Conservation (phyloP, 2,329 filamentous ascomycete species). For the Metarhizium rileyi region DNA sequence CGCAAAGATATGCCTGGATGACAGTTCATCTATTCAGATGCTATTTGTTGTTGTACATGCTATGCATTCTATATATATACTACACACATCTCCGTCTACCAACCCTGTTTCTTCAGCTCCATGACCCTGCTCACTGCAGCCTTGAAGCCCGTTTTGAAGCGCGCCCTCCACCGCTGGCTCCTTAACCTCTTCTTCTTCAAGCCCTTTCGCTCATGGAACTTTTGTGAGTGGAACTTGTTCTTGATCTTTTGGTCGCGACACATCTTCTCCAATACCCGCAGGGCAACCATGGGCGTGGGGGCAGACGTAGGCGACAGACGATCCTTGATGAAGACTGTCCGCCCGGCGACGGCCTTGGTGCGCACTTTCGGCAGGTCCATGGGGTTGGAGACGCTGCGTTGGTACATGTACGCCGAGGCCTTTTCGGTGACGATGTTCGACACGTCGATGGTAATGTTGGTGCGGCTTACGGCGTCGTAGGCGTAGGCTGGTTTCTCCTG, state of each 20-base stretch:
- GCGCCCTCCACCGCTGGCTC: conserved; percentile 57
- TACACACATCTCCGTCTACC: conserved; percentile 37
- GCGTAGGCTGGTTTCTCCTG: conserved; percentile 6
- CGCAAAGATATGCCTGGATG: background rate
- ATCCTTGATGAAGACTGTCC: conserved; percentile 28
- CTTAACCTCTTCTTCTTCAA: conserved; percentile 67
- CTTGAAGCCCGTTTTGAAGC: conserved; percentile 61
- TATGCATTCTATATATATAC: background rate
- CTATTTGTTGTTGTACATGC: background rate
- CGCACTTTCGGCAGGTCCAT: conserved; percentile 19
- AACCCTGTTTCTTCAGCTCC: conserved; percentile 67
- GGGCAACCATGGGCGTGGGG: conserved; percentile 33
- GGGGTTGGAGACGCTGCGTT: conserved; percentile 14
- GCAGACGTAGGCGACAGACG: conserved; percentile 18
- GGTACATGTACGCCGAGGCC: conserved; percentile 13
- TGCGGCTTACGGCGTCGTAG: conserved; percentile 11
- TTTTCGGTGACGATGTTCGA: conserved; percentile 25
- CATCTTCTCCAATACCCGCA: conserved; percentile 31
- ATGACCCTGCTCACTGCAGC: conserved; percentile 53
- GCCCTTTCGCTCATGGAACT: conserved; percentile 65
- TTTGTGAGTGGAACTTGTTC: conserved; percentile 46
- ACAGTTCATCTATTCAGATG: background rate
- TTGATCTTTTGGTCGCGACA: conserved; percentile 46
- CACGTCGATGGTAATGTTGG: conserved; percentile 21
- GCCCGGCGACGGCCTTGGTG: conserved; percentile 25